Evolutionary conservation across 2,329 filamentous ascomycete genomes (phyloP), one percentile per base, ranked within the genome.

Genomic region (Colletotrichum plurivorum): DNA sequence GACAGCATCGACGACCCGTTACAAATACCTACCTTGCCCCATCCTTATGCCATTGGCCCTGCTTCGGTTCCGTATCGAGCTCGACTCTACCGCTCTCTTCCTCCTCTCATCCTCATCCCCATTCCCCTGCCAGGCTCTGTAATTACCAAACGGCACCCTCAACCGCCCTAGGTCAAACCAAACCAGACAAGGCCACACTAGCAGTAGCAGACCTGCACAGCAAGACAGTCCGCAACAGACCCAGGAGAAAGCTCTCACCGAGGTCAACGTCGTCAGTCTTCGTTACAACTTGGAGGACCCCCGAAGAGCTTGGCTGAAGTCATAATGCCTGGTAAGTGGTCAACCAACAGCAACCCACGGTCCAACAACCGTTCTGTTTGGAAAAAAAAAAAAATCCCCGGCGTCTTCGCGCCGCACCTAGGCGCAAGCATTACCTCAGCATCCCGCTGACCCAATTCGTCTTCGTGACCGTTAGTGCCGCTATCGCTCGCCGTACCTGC

Each of bases 401-500:
- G 16, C 46, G n/a, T 49, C 46, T 22, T 12, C 20, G 31, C 31
- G 31, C 46, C 46, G 6, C 46, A 49, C 46, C n/a, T 18, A 5
- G 6, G 12, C 10, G 15, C 22, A 52, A 31, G 9, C 25, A 52
- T 52, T 27, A 27, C 49, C 3, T 52, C 45, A 48, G 45, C n/a
- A 20, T 61, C 22, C 13, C 45, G 67, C 67, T 69, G 51, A 69
- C 62, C 36, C 59, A 20, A 56, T 39, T 15, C 20, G 20, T 45
- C 41, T 58, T 46, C 43, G 31, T 56, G 20, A 41, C 27, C 45
- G 41, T 57, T 67, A 89, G 86, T 88, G 49, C 87, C 89, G 52
- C 78, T 90, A 22, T 78, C 83, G 22, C 71, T 89, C 56, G 84
- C 89, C 7, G 82, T 86, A 31, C 89, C 92, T 18, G 91, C 91